A percentile compares a stretch with the other conserved stretches of the same genome.
These are phyloP conservation scores for Rhizopogon salebrosus DNA, from an alignment of 768 basidiomycete species.

Conservation along the genomic window DNA sequence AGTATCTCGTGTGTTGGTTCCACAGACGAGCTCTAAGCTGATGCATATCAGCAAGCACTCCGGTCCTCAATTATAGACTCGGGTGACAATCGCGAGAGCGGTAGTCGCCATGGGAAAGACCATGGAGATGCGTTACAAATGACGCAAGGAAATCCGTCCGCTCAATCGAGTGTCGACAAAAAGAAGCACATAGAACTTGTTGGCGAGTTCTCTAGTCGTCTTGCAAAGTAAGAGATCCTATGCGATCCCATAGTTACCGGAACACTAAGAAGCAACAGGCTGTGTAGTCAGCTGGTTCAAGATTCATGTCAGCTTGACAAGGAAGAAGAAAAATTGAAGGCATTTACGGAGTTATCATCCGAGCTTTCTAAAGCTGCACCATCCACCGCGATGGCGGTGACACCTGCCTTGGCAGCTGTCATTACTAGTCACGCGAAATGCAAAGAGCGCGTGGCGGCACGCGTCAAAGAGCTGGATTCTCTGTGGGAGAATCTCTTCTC, in stretches of 20 bases:
- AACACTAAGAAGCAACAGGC: conserved; percentile 25
- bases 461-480: conserved; percentile 33
- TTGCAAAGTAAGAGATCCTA: conserved; percentile 27
- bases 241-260: conserved; percentile 4
- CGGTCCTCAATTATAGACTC: background rate
- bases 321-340: conserved; percentile 43
- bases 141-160: background rate
- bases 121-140: background rate
- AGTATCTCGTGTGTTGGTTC: conserved; percentile 6
- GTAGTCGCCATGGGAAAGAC: background rate
- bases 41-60: conserved; percentile 4
- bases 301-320: conserved; percentile 36
- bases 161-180: background rate
- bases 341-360: conserved; percentile 44
- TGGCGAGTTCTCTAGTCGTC: conserved; percentile 32
- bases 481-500: conserved; percentile 47
- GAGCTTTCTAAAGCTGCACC: conserved; percentile 41
- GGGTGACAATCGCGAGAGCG: background rate
- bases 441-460: conserved; percentile 37
- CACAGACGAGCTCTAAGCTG: conserved; percentile 1
- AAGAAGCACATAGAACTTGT: conserved; percentile 7
- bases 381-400: conserved; percentile 36
- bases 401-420: conserved; percentile 42
- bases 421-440: conserved; percentile 37
- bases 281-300: conserved; percentile 42